Evolutionary conservation across 257 asterid species (phyloP).

Genomic region (Fraxinus americana): DNA sequence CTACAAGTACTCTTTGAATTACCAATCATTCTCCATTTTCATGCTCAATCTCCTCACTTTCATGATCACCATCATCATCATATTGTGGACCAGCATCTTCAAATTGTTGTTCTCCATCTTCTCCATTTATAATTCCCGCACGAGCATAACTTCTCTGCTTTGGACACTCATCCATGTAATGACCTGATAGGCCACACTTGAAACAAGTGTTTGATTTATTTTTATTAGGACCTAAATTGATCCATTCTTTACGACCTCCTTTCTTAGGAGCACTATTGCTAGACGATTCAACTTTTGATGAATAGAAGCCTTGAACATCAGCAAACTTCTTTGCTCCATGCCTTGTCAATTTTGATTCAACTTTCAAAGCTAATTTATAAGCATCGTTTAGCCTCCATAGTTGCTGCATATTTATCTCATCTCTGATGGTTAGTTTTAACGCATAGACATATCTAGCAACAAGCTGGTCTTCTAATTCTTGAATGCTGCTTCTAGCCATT

Average conservation of each 20-base stretch:
- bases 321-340: not conserved
- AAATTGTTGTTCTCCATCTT: not conserved
- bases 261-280: not conserved
- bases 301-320: not conserved
- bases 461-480: not conserved
- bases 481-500: not conserved
- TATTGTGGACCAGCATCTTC: not conserved
- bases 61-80: not conserved
- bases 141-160: not conserved
- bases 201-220: not conserved
- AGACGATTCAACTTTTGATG: not conserved
- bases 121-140: not conserved
- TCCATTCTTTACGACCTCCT: not conserved
- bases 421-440: not conserved
- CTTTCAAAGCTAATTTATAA: not conserved
- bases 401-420: not conserved
- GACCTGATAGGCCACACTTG: not conserved
- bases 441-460: not conserved
- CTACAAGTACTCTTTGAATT: conserved; percentile 3
- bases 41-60: not conserved
- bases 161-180: conserved; percentile 4
- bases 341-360: not conserved
- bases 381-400: not conserved
- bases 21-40: not conserved
- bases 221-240: not conserved